phyloP scores from a whole-genome alignment of 495 filamentous ascomycete genomes.

The Thermothielavioides terrestris region DNA sequence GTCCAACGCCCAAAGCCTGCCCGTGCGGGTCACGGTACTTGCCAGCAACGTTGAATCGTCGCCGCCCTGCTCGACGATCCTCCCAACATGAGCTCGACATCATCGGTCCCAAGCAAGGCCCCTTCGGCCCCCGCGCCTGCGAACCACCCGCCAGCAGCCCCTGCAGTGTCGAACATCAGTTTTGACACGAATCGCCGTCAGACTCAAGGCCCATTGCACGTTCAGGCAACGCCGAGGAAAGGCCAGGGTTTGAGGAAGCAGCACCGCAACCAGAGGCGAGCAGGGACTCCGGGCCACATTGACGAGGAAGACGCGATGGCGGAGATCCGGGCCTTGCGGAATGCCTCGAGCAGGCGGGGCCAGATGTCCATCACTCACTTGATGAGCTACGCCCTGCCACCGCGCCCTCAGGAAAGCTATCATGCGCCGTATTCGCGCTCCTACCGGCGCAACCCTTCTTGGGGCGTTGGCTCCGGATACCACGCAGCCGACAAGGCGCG shows the following conservation, averaged over 20 bases:
- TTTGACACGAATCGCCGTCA: constrained; percentile 56
- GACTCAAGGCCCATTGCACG: constrained; percentile 46
- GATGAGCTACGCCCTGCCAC: constrained; percentile 81
- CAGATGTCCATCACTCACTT: constrained; percentile 96
- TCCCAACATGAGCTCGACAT: constrained; percentile 38
- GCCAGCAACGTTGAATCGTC: not conserved
- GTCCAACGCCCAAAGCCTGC: not conserved
- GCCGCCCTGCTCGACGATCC: not conserved
- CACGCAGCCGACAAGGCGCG: constrained; percentile 87
- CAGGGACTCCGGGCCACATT: constrained; percentile 21
- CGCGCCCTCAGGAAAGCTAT: constrained; percentile 53
- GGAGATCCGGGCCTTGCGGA: constrained; percentile 77
- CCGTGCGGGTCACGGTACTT: not conserved
- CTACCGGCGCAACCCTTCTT: constrained; percentile 60
- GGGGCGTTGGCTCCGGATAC: constrained; percentile 84
- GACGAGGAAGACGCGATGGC: constrained; percentile 71
- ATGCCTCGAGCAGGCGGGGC: constrained; percentile 75
- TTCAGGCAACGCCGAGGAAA: constrained; percentile 53
- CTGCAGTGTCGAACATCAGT: constrained; percentile 25
- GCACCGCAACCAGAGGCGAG: constrained; percentile 51
- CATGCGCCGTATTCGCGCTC: constrained; percentile 43
- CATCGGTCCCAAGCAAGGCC: constrained; percentile 37
- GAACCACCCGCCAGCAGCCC: constrained; percentile 17
- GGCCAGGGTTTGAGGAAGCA: constrained; percentile 66
- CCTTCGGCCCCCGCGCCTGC: constrained; percentile 26